Conservation (phyloP, 805 yeast species). For the Yamadazyma insecticola region DNA sequence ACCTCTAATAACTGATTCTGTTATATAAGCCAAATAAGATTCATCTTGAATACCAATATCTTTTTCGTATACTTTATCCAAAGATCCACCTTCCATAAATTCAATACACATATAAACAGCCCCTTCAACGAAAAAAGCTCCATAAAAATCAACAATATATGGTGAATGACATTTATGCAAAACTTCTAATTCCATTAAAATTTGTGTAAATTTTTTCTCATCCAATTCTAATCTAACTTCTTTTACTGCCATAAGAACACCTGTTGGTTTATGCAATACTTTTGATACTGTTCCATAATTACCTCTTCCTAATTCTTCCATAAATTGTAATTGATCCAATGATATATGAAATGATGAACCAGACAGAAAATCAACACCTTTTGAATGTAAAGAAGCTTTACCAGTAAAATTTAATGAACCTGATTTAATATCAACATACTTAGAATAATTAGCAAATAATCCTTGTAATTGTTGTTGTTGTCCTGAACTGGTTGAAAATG, state of each 20-base stretch:
- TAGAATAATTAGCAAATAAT: conserved; percentile 76
- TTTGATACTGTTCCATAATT: conserved; percentile 95
- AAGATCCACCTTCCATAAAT: conserved; percentile 94
- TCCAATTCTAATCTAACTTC: conserved; percentile 92
- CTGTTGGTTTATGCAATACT: conserved; percentile 89
- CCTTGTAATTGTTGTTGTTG: conserved; percentile 41
- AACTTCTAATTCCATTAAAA: conserved; percentile 92
- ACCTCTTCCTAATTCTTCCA: conserved; percentile 91
- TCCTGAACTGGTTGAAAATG: not conserved
- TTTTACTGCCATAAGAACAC: conserved; percentile 94
- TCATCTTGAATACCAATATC: conserved; percentile 66
- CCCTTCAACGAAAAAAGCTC: conserved; percentile 96
- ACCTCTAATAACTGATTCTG: conserved; percentile 77
- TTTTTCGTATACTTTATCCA: conserved; percentile 74
- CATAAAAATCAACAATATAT: conserved; percentile 91
- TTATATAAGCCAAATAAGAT: conserved; percentile 70
- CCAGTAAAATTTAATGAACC: conserved; percentile 92
- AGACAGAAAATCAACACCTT: conserved; percentile 85
- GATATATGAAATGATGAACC: conserved; percentile 87
- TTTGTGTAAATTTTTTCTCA: conserved; percentile 89
- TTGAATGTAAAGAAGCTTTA: conserved; percentile 85
- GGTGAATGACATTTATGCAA: conserved; percentile 88
- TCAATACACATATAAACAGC: conserved; percentile 99
- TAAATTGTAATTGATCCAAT: conserved; percentile 73
- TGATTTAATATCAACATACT: conserved; percentile 85